A percentile compares a stretch with the other conserved stretches of the same genome.
These are phyloP conservation scores for Talaromyces sp. DNA, from an alignment of 2,329 filamentous ascomycete genomes.

Conservation along the genomic window DNA sequence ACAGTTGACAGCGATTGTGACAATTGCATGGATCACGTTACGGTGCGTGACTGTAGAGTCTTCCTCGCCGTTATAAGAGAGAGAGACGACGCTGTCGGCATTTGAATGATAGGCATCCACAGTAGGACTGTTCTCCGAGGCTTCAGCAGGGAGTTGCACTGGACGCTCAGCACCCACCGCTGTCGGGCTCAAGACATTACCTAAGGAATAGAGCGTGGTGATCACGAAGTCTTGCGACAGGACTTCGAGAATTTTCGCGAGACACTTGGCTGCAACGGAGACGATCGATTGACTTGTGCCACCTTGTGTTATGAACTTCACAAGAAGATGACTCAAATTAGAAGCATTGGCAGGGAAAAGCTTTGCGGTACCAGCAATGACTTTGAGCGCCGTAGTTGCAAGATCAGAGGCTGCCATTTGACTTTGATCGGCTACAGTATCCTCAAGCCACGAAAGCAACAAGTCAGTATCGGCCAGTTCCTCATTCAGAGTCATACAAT, in stretches of 20 bases:
- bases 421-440: conserved; percentile 70
- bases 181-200: conserved; percentile 83
- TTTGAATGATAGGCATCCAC: conserved; percentile 38
- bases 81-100: conserved; percentile 60
- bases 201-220: conserved; percentile 92
- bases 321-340: conserved; percentile 72
- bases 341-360: conserved; percentile 71
- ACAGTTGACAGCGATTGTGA: conserved; percentile 78
- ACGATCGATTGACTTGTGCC: conserved; percentile 68
- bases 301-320: conserved; percentile 84
- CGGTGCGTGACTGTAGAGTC: conserved; percentile 74
- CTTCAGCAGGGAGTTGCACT: conserved; percentile 32
- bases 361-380: conserved; percentile 77
- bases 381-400: conserved; percentile 74
- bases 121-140: conserved; percentile 50
- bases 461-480: conserved; percentile 75
- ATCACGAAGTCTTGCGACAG: conserved; percentile 76
- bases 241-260: conserved; percentile 76
- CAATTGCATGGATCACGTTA: conserved; percentile 93
- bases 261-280: conserved; percentile 74
- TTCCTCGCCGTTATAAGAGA: conserved; percentile 72
- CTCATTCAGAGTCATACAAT: conserved; percentile 79
- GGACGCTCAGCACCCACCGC: conserved; percentile 50
- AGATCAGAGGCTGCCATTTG: conserved; percentile 81
- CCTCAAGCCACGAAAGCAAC: conserved; percentile 82